A percentile compares a stretch with the other conserved stretches of the same genome.
Evolutionary conservation across 805 yeast genomes (phyloP).

Genomic region (Candida loeiensis): DNA sequence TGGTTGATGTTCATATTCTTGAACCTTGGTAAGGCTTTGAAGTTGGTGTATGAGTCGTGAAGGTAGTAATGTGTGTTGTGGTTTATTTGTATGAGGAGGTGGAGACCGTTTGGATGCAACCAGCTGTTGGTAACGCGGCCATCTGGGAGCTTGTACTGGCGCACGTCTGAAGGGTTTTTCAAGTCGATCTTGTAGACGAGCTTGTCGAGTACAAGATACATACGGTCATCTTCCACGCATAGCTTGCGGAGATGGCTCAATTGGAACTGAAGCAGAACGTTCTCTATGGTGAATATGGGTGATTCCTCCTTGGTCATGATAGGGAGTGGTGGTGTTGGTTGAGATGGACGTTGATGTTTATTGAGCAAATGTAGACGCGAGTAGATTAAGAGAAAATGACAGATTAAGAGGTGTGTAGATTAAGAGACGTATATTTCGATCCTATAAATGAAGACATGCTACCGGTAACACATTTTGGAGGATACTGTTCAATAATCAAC

Average conservation of each 20-base stretch:
- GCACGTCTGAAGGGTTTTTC: conserved; percentile 32
- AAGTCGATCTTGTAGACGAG: conserved; percentile 31
- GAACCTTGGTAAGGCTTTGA: conserved; percentile 31
- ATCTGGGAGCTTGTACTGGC: conserved; percentile 21
- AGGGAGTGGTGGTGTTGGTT: not conserved
- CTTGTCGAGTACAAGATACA: conserved; percentile 27
- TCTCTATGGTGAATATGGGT: conserved; percentile 22
- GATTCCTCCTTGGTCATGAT: not conserved
- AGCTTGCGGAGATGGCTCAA: conserved; percentile 24
- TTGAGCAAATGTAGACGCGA: too few relatives aligned
- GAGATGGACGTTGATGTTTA: too few relatives aligned
- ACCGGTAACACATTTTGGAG: too few relatives aligned
- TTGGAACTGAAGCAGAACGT: conserved; percentile 38
- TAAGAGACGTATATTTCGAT: too few relatives aligned
- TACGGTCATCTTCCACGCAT: conserved; percentile 31
- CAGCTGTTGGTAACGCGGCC: conserved; percentile 25
- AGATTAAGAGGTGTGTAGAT: too few relatives aligned
- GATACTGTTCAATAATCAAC: too few relatives aligned
- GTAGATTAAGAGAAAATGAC: too few relatives aligned
- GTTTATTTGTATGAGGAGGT: conserved; percentile 29
- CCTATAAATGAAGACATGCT: too few relatives aligned
- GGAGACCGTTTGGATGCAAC: conserved; percentile 38
- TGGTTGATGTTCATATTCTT: conserved; percentile 26
- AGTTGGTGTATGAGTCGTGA: conserved; percentile 27
- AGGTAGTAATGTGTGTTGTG: conserved; percentile 26